Percentiles rank a stretch among this genome's conserved stretches.
Conservation (phyloP, 495 filamentous ascomycete genomes). For the Annulohypoxylon bovei region DNA sequence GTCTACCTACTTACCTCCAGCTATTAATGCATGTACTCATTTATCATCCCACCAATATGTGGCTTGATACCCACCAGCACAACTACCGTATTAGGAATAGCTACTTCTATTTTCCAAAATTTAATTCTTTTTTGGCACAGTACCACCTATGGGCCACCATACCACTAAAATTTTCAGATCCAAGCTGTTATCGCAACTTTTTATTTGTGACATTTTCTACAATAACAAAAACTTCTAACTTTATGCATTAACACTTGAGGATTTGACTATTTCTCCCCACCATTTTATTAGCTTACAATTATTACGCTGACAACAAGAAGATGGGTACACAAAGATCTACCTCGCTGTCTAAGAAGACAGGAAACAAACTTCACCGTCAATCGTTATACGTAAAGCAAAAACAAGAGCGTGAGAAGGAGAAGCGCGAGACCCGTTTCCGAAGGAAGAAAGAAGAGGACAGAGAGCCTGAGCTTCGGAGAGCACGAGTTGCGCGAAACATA, state of each 20-base stretch:
- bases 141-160: too few species aligned
- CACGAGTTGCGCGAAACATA: slow-evolving; percentile 78
- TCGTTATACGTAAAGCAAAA: slow-evolving; percentile 77
- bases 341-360: slow-evolving; percentile 39
- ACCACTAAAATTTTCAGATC: slow-evolving; percentile 44
- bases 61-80: too few species aligned
- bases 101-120: too few species aligned
- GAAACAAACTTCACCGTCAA: slow-evolving; percentile 81
- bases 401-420: slow-evolving; percentile 72
- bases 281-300: background rate
- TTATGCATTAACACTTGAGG: background rate
- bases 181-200: slow-evolving; percentile 1
- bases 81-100: too few species aligned
- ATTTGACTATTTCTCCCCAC: background rate
- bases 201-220: background rate
- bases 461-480: slow-evolving; percentile 77
- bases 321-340: slow-evolving; percentile 37
- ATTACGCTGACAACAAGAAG: background rate
- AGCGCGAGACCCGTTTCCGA: slow-evolving; percentile 78
- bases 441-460: slow-evolving; percentile 85
- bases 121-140: too few species aligned
- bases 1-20: too few species aligned
- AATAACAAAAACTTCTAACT: background rate
- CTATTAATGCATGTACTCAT: too few species aligned
- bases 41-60: too few species aligned